Conservation (phyloP, 495 filamentous ascomycete species). For the Penicillium nucicola region DNA sequence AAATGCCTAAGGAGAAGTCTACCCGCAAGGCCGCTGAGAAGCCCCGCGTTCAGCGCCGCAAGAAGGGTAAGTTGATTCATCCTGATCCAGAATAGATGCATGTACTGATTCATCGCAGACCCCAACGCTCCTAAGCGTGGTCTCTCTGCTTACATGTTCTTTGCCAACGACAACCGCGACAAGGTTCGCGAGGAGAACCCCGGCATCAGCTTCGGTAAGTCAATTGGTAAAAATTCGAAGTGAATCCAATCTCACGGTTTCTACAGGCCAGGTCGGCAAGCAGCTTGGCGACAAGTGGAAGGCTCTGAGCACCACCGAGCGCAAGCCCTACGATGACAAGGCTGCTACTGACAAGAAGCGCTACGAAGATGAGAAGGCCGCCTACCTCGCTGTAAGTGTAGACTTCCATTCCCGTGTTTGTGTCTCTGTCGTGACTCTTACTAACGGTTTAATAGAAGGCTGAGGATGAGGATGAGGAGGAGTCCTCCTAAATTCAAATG, state of each 20-base stretch:
- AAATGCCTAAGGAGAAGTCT: constrained; percentile 74
- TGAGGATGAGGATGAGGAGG: constrained; percentile 52
- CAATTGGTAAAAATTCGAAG: no score
- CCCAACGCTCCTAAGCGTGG: constrained; percentile 99
- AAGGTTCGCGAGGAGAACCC: constrained; percentile 98
- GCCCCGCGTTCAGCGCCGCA: constrained; percentile 59
- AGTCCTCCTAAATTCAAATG: constrained; percentile 49
- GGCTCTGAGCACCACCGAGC: constrained; percentile 83
- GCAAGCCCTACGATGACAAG: constrained; percentile 91
- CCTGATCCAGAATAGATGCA: constrained; percentile 2
- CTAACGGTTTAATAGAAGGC: constrained; percentile 31
- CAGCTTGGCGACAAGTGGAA: constrained; percentile 98
- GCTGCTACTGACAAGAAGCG: constrained; percentile 96
- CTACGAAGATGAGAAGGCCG: constrained; percentile 95
- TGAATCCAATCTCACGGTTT: constrained; percentile 13
- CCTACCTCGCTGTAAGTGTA: constrained; percentile 69
- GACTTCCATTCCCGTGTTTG: not conserved
- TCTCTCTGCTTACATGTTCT: constrained; percentile 99
- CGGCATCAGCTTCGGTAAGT: constrained; percentile 90
- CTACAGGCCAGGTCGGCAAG: constrained; percentile 90
- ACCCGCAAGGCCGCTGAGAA: constrained; percentile 53
- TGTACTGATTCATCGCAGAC: constrained; percentile 51
- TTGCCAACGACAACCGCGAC: constrained; percentile 97
- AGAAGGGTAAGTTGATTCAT: constrained; percentile 69
- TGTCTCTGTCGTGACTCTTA: not conserved